Conservation (phyloP, 768 basidiomycete genomes). For the Pulveroboletus sp. region DNA sequence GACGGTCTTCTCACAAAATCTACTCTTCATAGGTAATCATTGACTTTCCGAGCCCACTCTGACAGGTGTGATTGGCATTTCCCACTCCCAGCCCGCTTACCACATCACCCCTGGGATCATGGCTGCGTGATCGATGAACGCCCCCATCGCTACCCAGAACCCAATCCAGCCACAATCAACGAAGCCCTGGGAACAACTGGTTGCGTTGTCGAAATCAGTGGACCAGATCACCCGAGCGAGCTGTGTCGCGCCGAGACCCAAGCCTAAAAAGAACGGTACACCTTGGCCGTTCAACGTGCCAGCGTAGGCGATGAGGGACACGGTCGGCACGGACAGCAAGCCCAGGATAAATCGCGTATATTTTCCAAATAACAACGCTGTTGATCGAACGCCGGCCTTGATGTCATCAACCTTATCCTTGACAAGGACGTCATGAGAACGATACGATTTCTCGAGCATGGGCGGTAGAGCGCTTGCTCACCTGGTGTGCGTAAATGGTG, state of each 20-base stretch:
- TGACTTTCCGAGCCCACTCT: too few species aligned
- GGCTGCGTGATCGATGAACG: constrained; percentile 71
- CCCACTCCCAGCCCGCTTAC: too few species aligned
- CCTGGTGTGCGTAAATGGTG: constrained; percentile 97
- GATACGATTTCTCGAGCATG: too few species aligned
- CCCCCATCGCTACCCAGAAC: constrained; percentile 83
- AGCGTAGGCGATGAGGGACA: constrained; percentile 72
- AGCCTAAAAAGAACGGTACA: constrained; percentile 73
- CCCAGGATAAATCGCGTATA: constrained; percentile 71
- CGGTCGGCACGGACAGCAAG: constrained; percentile 65
- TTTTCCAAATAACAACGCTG: constrained; percentile 85
- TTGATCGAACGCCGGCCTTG: constrained; percentile 85
- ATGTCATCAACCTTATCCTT: constrained; percentile 93
- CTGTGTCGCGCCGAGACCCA: constrained; percentile 69
- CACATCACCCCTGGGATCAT: too few species aligned
- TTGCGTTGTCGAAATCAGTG: constrained; percentile 71
- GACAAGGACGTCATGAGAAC: too few species aligned
- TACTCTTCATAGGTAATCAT: too few species aligned
- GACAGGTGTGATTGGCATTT: too few species aligned
- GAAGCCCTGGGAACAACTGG: constrained; percentile 90
- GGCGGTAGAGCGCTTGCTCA: constrained; percentile 24
- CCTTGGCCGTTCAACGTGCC: constrained; percentile 79
- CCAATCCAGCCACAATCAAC: constrained; percentile 85
- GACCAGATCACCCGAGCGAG: constrained; percentile 68
- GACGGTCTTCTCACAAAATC: too few species aligned